A percentile compares a stretch with the other conserved stretches of the same genome.
Evolutionary conservation across 2,329 filamentous ascomycete genomes (phyloP).

Genomic region (Coniella vitis): DNA sequence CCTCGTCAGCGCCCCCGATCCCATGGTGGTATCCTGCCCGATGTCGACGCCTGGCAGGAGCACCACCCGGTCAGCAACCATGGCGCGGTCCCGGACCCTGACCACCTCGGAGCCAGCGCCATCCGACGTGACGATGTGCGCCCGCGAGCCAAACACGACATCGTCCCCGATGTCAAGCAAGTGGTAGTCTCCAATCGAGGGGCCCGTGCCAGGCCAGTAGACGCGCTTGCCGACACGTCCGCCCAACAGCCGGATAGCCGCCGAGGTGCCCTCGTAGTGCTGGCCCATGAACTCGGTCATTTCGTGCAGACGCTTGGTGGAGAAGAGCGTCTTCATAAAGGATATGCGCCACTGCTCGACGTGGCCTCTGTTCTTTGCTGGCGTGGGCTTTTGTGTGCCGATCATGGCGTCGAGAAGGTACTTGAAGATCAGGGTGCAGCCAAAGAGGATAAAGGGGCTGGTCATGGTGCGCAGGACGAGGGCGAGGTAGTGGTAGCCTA

Average conservation of each 20-base stretch:
- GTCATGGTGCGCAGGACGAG: constrained; percentile 32
- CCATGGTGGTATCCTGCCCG: constrained; percentile 42
- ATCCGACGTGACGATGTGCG: constrained; percentile 47
- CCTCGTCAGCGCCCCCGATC: constrained; percentile 45
- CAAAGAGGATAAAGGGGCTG: constrained; percentile 38
- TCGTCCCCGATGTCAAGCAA: constrained; percentile 49
- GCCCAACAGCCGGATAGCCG: constrained; percentile 43
- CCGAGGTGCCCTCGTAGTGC: constrained; percentile 49
- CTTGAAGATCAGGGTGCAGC: constrained; percentile 34
- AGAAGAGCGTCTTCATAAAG: constrained; percentile 38
- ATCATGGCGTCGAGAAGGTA: constrained; percentile 32
- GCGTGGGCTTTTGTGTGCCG: constrained; percentile 29
- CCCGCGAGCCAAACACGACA: constrained; percentile 52
- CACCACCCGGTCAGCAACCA: constrained; percentile 51
- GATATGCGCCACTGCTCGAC: constrained; percentile 37
- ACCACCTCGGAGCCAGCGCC: constrained; percentile 40
- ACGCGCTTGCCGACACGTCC: constrained; percentile 44
- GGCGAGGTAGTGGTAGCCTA: constrained; percentile 45
- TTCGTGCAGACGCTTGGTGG: constrained; percentile 36
- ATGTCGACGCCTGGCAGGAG: constrained; percentile 44
- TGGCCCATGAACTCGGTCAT: constrained; percentile 45
- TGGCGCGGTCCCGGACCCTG: constrained; percentile 40
- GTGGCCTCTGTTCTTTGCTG: constrained; percentile 25
- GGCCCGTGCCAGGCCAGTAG: constrained; percentile 53
- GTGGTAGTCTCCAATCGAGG: constrained; percentile 46